phyloP scores from a whole-genome alignment of 805 yeast genomes.

The Grigorovia transvaalensis region DNA sequence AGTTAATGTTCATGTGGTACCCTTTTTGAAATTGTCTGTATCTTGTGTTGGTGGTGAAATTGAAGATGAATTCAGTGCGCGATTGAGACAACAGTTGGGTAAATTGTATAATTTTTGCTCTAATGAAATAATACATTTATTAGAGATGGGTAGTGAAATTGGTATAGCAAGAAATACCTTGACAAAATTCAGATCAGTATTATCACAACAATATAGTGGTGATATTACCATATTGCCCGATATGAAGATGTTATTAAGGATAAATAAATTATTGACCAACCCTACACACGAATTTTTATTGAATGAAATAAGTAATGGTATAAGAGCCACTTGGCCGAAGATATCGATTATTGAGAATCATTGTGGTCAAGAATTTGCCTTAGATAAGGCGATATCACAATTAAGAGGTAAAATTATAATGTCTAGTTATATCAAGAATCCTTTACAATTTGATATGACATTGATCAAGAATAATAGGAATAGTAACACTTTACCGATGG shows the following conservation, averaged over 20 bases:
- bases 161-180: slow-evolving; percentile 72
- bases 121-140: slow-evolving; percentile 65
- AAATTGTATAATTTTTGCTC: slow-evolving; percentile 48
- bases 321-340: slow-evolving; percentile 88
- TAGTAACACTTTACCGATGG: not conserved
- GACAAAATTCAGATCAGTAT: slow-evolving; percentile 59
- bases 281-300: slow-evolving; percentile 69
- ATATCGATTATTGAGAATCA: slow-evolving; percentile 75
- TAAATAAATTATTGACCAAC: slow-evolving; percentile 56
- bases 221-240: slow-evolving; percentile 87
- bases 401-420: slow-evolving; percentile 52
- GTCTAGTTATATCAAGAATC: slow-evolving; percentile 20
- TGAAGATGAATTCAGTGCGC: slow-evolving; percentile 48
- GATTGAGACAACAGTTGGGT: slow-evolving; percentile 40
- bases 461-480: slow-evolving; percentile 10
- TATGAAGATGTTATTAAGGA: slow-evolving; percentile 39
- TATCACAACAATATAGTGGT: slow-evolving; percentile 83
- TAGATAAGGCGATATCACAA: slow-evolving; percentile 62
- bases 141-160: slow-evolving; percentile 60
- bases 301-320: slow-evolving; percentile 62
- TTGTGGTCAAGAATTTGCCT: slow-evolving; percentile 78
- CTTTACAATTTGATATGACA: slow-evolving; percentile 18
- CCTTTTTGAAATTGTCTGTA: slow-evolving; percentile 59
- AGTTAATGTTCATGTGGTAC: slow-evolving; percentile 91
- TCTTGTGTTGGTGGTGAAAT: slow-evolving; percentile 61